Base-by-base conservation (phyloP, 2,329 filamentous ascomycete species). In the Massarina eburnea region DNA sequence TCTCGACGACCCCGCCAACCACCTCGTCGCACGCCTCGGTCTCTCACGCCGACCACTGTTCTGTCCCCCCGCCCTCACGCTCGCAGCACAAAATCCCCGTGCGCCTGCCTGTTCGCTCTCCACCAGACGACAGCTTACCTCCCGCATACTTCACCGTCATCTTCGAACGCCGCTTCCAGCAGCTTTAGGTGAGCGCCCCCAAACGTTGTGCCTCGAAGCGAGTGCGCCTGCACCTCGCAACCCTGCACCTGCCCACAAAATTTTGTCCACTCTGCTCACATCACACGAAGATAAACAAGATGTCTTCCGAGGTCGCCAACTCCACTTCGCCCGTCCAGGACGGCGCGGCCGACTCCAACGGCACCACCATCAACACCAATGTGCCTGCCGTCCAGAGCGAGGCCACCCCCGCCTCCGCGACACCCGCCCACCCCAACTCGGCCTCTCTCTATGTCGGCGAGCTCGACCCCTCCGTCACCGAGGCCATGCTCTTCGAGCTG, bases 401-500 rank as follows among this genome's bases (percentile, higher is more conserved):
- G 64, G 80, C 85, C 57, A 88, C 88, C 51, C 86, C 87, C 60
- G 83, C 77, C 75, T 86, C 90, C 55, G 78, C 82, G 54, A 76
- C 78, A 51, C 85, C 89, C 59, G 88, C 88, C 71, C 88, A 91
- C 69, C 89, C 90, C 73, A 92, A 95, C 74, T 97, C 94, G 42
- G 94, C 94, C 57, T 99, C 94, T 49, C 90, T 99, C 72, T 99
- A 99, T 74, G 94, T 99, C 61, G 94, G 94, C 74, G 94, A 99
- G 81, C 90, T 99, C 66, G 94, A 99, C 74, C 85, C 89, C 64
- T 94, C 90, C 52, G 94, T 99, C 73, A 99, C 94, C 57, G 94
- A 99, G 83, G 94, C 94, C 62, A 99, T 99, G 94, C 91, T 99
- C 68, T 99, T 97, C 76, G 94, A 99, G 84, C 89, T 99, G 56